Conservation (phyloP, 2,329 filamentous ascomycete species). For the Polychaeton citri region DNA sequence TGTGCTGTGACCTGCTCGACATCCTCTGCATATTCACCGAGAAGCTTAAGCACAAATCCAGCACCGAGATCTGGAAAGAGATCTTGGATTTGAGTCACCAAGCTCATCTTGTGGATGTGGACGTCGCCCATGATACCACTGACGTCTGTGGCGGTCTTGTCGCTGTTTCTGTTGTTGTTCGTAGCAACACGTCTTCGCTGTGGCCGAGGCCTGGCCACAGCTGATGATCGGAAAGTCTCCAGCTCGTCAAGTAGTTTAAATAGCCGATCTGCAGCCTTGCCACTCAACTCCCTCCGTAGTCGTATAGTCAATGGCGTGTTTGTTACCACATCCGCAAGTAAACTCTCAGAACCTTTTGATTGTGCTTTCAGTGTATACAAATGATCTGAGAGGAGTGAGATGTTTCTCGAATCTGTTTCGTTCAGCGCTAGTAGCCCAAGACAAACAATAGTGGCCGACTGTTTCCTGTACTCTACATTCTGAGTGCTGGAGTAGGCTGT, state of each 20-base stretch:
- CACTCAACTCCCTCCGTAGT: constrained; percentile 41
- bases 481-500: constrained; percentile 52
- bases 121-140: constrained; percentile 32
- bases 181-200: constrained; percentile 50
- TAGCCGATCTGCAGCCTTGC: constrained; percentile 40
- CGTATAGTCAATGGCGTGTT: constrained; percentile 61
- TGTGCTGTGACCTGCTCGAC: constrained; percentile 70
- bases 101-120: constrained; percentile 69
- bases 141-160: constrained; percentile 29
- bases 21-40: constrained; percentile 67
- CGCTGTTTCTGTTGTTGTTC: constrained; percentile 54
- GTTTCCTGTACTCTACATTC: constrained; percentile 45
- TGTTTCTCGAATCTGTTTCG: constrained; percentile 52
- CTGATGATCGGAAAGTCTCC: constrained; percentile 41
- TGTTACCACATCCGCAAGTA: constrained; percentile 73
- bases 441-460: constrained; percentile 60
- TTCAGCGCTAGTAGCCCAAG: constrained; percentile 60
- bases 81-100: constrained; percentile 84
- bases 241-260: constrained; percentile 49
- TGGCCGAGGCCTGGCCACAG: constrained; percentile 38
- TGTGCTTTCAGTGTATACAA: constrained; percentile 66
- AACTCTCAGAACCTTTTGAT: constrained; percentile 48
- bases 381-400: constrained; percentile 67
- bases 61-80: constrained; percentile 79
- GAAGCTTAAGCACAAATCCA: constrained; percentile 63